These are phyloP conservation scores for Salix viminalis DNA, from an alignment of 345 rosid genomes.

Conservation along the genomic window DNA sequence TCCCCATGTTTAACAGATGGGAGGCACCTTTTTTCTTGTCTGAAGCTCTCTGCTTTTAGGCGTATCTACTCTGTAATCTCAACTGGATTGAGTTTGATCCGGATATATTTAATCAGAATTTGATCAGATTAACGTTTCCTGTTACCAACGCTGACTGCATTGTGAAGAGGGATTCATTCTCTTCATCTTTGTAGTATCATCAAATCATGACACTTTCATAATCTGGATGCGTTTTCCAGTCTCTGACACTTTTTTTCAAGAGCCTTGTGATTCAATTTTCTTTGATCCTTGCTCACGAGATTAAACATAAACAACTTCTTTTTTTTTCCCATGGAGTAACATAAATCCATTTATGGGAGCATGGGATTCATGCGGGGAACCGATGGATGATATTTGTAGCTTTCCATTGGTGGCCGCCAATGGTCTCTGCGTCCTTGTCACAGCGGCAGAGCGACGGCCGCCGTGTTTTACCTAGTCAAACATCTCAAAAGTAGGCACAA, in stretches of 20 bases:
- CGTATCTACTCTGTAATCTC: neutral
- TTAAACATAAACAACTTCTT: neutral
- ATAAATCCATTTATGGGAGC: neutral
- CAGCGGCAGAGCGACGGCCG: neutral
- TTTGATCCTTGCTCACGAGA: no score
- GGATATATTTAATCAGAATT: neutral
- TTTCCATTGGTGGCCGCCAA: neutral
- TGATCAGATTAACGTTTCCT: neutral
- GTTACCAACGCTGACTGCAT: neutral
- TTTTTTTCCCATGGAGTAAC: neutral
- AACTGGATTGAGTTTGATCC: neutral
- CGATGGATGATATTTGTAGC: neutral
- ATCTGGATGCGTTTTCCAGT: no score
- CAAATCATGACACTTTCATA: neutral
- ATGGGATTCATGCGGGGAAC: neutral
- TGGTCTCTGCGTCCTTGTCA: neutral
- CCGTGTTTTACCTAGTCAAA: neutral
- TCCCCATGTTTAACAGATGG: neutral
- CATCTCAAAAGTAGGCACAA: neutral
- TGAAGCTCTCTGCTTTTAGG: neutral
- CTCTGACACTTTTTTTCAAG: no score
- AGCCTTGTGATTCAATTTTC: no score
- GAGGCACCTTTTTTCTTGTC: neutral
- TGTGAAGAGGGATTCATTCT: neutral
- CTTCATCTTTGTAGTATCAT: neutral